Evolutionary conservation across 2,329 filamentous ascomycete species (phyloP).

Genomic region (Colletotrichum sansevieriae): DNA sequence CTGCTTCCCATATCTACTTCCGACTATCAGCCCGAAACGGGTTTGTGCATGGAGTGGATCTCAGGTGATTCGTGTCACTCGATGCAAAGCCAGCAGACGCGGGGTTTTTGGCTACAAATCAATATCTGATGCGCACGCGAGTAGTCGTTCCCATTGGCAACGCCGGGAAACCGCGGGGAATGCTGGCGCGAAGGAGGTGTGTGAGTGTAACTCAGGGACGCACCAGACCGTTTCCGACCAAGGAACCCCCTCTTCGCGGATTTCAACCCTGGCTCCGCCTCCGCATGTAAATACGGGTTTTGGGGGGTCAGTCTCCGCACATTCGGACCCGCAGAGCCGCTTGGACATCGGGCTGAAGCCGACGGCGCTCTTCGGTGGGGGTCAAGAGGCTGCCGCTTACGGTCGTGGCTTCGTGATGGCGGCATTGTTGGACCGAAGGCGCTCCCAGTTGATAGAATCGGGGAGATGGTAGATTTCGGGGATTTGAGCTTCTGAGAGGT

Average conservation of each 20-base stretch:
- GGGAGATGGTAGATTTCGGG: neutral
- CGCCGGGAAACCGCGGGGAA: slow-evolving; percentile 14
- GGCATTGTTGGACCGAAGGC: neutral
- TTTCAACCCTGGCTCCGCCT: slow-evolving; percentile 1
- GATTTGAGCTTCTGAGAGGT: no score
- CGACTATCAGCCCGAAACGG: slow-evolving; percentile 18
- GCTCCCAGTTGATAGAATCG: neutral
- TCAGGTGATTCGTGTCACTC: slow-evolving; percentile 23
- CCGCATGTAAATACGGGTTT: neutral
- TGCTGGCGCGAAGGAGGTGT: neutral
- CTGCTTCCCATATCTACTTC: slow-evolving; percentile 9
- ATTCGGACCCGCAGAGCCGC: slow-evolving; percentile 33
- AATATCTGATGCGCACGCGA: neutral
- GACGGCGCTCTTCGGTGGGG: slow-evolving; percentile 29
- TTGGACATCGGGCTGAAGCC: slow-evolving; percentile 4
- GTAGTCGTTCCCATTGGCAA: slow-evolving; percentile 14
- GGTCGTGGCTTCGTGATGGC: neutral
- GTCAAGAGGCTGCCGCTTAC: slow-evolving; percentile 5
- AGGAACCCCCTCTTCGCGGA: neutral
- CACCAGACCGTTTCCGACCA: slow-evolving; percentile 11
- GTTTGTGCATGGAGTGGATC: slow-evolving; percentile 19
- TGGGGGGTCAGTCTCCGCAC: slow-evolving; percentile 32
- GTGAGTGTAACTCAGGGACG: neutral
- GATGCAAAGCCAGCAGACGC: neutral
- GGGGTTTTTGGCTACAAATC: neutral